Conservation (phyloP, 176 grass and related monocot species). For the Stipa capillata region DNA sequence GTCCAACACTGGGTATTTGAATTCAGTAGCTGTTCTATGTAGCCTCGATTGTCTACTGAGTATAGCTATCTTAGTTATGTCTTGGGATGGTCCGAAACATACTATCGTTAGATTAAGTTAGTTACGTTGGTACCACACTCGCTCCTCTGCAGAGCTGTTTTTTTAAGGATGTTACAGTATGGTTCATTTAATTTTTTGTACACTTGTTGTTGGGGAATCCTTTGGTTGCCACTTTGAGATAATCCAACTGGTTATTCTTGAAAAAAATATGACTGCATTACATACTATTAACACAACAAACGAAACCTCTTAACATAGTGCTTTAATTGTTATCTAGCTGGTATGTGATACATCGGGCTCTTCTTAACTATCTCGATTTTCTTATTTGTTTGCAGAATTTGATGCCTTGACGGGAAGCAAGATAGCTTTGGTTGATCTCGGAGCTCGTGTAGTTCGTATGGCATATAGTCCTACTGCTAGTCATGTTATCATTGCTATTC, state of each 20-base stretch:
- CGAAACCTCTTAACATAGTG: neutral
- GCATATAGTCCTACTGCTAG: conserved; percentile 65
- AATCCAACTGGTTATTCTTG: neutral
- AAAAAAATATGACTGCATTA: neutral
- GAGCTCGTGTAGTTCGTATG: conserved; percentile 91
- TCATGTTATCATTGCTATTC: conserved; percentile 71
- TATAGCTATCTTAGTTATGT: neutral
- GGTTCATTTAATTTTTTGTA: neutral
- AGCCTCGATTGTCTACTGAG: neutral
- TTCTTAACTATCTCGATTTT: conserved; percentile 18
- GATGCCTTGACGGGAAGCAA: conserved; percentile 95
- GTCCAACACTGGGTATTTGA: neutral
- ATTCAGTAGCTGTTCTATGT: neutral
- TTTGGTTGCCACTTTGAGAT: neutral
- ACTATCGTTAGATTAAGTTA: neutral
- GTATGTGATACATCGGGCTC: neutral
- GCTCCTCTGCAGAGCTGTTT: neutral
- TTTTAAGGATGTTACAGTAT: neutral
- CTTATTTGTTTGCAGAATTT: conserved; percentile 63
- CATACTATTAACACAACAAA: neutral
- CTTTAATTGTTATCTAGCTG: conserved; percentile 7
- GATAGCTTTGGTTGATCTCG: conserved; percentile 74
- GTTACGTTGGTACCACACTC: neutral
- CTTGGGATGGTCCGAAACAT: neutral
- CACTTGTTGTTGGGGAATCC: neutral